Evolutionary conservation across 352 stramenopile genomes (phyloP), one percentile per base, ranked within the genome.

Genomic region (Globisporangium camurandrum): DNA sequence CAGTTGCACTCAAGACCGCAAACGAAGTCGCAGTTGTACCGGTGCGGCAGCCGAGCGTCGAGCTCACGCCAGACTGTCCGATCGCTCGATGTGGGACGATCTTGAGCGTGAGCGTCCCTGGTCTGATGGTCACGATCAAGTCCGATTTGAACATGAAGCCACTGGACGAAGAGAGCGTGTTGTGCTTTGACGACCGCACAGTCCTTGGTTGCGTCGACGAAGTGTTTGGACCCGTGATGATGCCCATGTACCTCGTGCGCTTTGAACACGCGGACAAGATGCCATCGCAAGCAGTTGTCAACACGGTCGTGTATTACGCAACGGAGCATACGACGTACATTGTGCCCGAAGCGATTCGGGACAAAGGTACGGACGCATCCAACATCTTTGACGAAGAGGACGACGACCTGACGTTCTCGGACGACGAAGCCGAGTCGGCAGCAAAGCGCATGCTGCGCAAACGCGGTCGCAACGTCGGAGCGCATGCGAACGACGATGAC

Each of bases 331-430:
- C 76, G 41, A 89, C 74, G 39, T 92, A 90, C 57, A 83, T 94
- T 50, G 57, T 83, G 23, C 75, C 80, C 0, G 78, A 88, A 36
- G 62, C 76, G 1, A 86, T 91, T 45, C 78, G 78, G 49, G 71
- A 86, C 58, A 94, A 92, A 46, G 83, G 83, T 24, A 86, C 83
- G 12, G 83, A 94, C 47, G 83, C 83, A 10, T 94, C 83, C 40
- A 92, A 94, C 48, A 64, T 92, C 50, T 94, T 84, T 51, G 83
- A 94, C 28, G 83, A 94, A 74, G 83, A 94, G 44, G 69, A 66
- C 2, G 80, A 91, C 27, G 80, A 94, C 31, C 49, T 60, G 0
- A 64, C 84, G 10, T 94, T 82, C 56, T 94, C 83, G 20, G 83
- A 94, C 57, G 83, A 94, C 51, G 83, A 94, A 57, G 72, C 75